Base-by-base conservation (phyloP, 2,329 filamentous ascomycete species). In the Colletotrichum viniferum region DNA sequence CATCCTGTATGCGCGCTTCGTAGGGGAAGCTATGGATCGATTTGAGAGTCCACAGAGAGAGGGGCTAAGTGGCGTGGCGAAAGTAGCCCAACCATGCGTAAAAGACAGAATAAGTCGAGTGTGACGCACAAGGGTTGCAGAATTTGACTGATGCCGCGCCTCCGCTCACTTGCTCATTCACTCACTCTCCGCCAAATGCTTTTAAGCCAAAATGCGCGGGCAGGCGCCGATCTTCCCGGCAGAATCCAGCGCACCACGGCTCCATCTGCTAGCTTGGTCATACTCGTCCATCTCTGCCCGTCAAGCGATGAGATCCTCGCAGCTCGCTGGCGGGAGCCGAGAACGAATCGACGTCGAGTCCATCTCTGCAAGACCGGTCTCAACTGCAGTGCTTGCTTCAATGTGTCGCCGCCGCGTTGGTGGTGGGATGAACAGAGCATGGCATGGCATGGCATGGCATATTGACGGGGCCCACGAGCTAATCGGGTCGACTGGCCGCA, bases 81-180 rank as follows among this genome's bases (percentile, higher is more conserved):
- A 76, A 70, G 28, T 65, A 38, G 58, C 69, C 69, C 71, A 74
- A 71, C 71, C 71, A 74, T 71, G 71, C 66, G 68, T 4, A 48
- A 69, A 64, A 62, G 43, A 43, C n/a, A 32, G 18, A 55, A 65
- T 74, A 69, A 30, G 63, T 61, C 71, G 71, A 66, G 71, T 74
- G 74, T 71, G 74, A 76, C 74, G 65, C 74, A 74, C 74, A 66
- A 66, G 71, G 74, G 74, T 70, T 74, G 74, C 74, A 76, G 71
- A 76, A 74, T 70, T 75, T 67, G 74, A 74, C 71, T 62, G 71
- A 70, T 43, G 66, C 69, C 69, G 69, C 69, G 69, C 69, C 71
- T 66, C 55, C 72, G 52, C 63, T 64, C 65, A 8, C 21, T 38
- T 16, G 12, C 36, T 38, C 16, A 21, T n/a, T 21, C 43, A 52